Evolutionary conservation across 179 eudicot genomes (phyloP).

Genomic region (Corrigiola litoralis): DNA sequence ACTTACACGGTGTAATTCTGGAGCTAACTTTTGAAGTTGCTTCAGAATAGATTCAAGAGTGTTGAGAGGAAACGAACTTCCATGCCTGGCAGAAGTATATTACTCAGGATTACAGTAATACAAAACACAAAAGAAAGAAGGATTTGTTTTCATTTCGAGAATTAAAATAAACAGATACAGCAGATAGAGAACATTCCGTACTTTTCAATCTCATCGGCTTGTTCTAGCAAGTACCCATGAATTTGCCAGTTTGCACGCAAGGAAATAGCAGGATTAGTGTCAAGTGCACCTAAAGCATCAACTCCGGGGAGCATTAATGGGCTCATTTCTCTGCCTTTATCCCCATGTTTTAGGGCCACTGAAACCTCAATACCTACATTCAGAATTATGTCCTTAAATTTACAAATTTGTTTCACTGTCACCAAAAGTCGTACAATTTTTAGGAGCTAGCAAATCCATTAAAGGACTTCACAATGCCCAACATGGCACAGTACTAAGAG

Average conservation of each 20-base stretch:
- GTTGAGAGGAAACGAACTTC: conserved; percentile 73
- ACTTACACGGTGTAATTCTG: conserved; percentile 91
- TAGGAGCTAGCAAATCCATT: too few relatives aligned
- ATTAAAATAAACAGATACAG: not conserved
- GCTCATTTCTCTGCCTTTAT: conserved; percentile 31
- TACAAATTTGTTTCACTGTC: not conserved
- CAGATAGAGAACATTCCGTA: conserved; percentile 24
- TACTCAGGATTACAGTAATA: not conserved
- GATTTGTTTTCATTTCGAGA: too few relatives aligned
- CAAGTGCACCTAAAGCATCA: conserved; percentile 25
- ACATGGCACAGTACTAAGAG: too few relatives aligned
- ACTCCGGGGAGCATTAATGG: conserved; percentile 24
- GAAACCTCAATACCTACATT: conserved; percentile 54
- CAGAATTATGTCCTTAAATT: conserved; percentile 5
- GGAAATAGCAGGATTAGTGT: conserved; percentile 42
- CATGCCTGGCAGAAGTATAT: conserved; percentile 46
- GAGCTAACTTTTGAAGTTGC: conserved; percentile 83
- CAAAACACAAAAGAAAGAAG: too few relatives aligned
- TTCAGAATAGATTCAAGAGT: conserved; percentile 62
- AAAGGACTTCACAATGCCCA: too few relatives aligned
- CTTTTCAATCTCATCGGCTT: conserved; percentile 84
- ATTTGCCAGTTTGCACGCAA: conserved; percentile 86
- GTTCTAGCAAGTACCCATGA: conserved; percentile 79
- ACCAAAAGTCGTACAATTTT: too few relatives aligned
- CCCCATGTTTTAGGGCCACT: conserved; percentile 30